Evolutionary conservation across 129 eudicot species (phyloP), one percentile per base, ranked within the genome.

Genomic region (Helianthus tuberosus): DNA sequence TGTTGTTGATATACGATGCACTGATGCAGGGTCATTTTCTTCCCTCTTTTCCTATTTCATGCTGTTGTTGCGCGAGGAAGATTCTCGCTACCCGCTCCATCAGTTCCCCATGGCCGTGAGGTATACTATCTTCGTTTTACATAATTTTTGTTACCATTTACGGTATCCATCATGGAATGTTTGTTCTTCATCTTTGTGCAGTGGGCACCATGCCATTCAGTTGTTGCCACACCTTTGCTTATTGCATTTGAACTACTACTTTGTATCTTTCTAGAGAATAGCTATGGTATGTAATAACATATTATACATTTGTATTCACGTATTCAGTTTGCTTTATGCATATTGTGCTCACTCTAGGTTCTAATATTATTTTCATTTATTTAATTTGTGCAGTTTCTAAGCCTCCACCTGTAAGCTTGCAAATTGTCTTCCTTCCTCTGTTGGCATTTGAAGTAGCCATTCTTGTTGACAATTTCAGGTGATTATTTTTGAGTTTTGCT

Each of bases 161-260:
- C 36, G 25, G 16, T 69, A 36, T 63, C 58, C 69, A 35, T 66
- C 66, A 63, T 54, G 57, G 11, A 29, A 58, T 8, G 11, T 53
- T 16, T 52, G 39, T 62, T 29, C 44, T 48, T 51, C 58, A 16
- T 68, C 54, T 71, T 71, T 64, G 66, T 53, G 74, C 84, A 92
- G 98, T 92, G 98, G 98, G 96, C 98, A 57, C 98, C 98, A 36
- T 92, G 98, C 72, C 98, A 92, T 85, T 86, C 98, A 52, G 85
- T 92, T 70, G 96, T 89, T 80, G 96, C 98, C 49, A 84, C 87
- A 48, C 98, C 98, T 36, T 85, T 92, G 88, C 87, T 92, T 69
- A 74, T 92, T 75, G 94, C 98, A 61, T 92, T 92, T 63, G 98
- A 92, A 81, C 84, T 92, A 79, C 98, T 92, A 58, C 93, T 92